Conservation (phyloP, 2,329 filamentous ascomycete species). For the Stromatinia cepivora region DNA sequence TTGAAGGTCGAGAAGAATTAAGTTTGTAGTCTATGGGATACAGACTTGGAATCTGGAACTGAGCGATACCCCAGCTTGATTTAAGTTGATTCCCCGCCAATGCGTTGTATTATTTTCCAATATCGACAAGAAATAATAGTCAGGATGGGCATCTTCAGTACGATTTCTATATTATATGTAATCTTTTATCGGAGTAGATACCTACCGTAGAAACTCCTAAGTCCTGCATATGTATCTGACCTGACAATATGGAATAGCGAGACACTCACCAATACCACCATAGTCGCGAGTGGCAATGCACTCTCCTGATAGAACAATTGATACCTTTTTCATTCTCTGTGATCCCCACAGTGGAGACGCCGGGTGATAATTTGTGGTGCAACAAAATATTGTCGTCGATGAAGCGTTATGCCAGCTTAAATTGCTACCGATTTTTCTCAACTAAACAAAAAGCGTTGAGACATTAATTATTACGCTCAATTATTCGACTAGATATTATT, state of each 20-base stretch:
- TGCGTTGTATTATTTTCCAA: not conserved
- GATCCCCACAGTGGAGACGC: not conserved
- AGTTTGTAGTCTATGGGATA: not conserved
- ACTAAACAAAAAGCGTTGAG: too few species aligned
- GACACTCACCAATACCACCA: not conserved
- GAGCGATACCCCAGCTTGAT: not conserved
- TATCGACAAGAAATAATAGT: not conserved
- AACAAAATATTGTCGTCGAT: too few species aligned
- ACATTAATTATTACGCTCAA: too few species aligned
- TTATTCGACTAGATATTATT: too few species aligned
- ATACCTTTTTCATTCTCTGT: not conserved
- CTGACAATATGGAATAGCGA: not conserved
- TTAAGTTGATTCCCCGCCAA: not conserved
- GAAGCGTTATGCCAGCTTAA: too few species aligned
- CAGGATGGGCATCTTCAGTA: not conserved
- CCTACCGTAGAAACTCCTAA: not conserved
- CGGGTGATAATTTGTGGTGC: not conserved
- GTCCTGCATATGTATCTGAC: not conserved
- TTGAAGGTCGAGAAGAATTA: not conserved
- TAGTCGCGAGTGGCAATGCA: not conserved
- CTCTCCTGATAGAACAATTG: not conserved
- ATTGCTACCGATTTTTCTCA: too few species aligned
- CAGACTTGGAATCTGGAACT: not conserved
- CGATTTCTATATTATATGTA: not conserved
- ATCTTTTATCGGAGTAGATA: not conserved